A percentile compares a stretch with the other conserved stretches of the same genome.
Conservation (phyloP, 2,329 filamentous ascomycete species). For the Zarea fungicola region DNA sequence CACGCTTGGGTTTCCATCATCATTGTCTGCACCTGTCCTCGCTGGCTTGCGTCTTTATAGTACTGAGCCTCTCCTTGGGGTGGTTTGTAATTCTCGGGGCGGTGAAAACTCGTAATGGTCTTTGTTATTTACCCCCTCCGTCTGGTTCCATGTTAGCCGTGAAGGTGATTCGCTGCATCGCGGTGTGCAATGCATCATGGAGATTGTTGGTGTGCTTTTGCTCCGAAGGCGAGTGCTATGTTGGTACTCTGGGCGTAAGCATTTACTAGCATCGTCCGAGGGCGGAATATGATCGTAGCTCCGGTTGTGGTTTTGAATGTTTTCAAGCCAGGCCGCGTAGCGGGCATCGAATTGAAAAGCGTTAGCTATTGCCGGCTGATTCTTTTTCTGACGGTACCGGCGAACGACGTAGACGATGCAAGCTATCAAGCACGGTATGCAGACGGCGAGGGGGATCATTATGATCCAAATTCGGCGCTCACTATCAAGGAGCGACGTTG, state of each 20-base stretch:
- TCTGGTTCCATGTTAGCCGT: background rate
- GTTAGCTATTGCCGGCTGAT: background rate
- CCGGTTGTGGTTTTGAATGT: background rate
- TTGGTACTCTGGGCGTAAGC: too few relatives aligned
- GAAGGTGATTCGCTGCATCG: background rate
- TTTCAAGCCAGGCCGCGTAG: background rate
- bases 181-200: too few relatives aligned
- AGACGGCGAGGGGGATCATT: background rate
- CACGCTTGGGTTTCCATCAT: too few relatives aligned
- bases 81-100: background rate
- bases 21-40: too few relatives aligned
- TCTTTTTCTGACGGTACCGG: background rate
- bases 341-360: background rate
- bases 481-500: background rate
- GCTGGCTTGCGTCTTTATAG: background rate
- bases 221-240: background rate
- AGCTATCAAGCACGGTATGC: background rate
- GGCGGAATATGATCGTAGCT: too few relatives aligned
- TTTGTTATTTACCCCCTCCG: background rate
- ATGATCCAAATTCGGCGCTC: slow-evolving; percentile 6
- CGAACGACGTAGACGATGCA: background rate
- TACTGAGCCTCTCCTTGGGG: background rate
- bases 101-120: background rate
- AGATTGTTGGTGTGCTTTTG: background rate
- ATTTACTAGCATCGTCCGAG: background rate